phyloP scores from a whole-genome alignment of 2,329 filamentous ascomycete genomes.

The Ascocoryne sarcoides region DNA sequence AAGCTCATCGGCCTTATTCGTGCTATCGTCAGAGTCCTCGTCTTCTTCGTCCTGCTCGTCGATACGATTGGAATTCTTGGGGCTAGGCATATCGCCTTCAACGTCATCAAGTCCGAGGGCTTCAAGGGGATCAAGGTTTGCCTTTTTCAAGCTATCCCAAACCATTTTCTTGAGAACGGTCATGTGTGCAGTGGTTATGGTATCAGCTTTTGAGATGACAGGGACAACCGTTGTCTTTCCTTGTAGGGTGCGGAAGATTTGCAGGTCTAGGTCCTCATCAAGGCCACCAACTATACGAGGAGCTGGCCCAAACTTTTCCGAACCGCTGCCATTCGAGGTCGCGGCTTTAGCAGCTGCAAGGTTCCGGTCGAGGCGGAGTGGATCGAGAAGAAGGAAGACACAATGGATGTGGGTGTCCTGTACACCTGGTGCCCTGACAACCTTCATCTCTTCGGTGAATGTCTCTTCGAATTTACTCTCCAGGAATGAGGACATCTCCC shows the following conservation, averaged over 20 bases:
- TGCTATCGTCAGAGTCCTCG: conserved; percentile 10
- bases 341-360: conserved; percentile 56
- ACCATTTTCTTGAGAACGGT: conserved; percentile 81
- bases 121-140: conserved; percentile 81
- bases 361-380: conserved; percentile 74
- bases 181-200: conserved; percentile 94
- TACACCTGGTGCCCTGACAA: conserved; percentile 82
- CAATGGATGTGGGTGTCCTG: conserved; percentile 97
- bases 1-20: conserved; percentile 28
- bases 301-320: conserved; percentile 37
- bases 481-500: conserved; percentile 83
- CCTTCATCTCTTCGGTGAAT: conserved; percentile 95
- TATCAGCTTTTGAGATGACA: conserved; percentile 93
- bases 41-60: conserved; percentile 38
- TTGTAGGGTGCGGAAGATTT: conserved; percentile 78
- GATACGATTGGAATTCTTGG: conserved; percentile 38
- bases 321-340: conserved; percentile 41
- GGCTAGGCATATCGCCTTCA: conserved; percentile 44
- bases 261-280: conserved; percentile 83
- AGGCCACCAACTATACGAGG: conserved; percentile 54
- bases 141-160: conserved; percentile 77
- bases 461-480: conserved; percentile 99
- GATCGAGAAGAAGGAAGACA: conserved; percentile 86
- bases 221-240: conserved; percentile 94
- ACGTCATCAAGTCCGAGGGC: conserved; percentile 74